Base-by-base conservation (phyloP, 768 basidiomycete species). In the Hygrocybe coccinea region DNA sequence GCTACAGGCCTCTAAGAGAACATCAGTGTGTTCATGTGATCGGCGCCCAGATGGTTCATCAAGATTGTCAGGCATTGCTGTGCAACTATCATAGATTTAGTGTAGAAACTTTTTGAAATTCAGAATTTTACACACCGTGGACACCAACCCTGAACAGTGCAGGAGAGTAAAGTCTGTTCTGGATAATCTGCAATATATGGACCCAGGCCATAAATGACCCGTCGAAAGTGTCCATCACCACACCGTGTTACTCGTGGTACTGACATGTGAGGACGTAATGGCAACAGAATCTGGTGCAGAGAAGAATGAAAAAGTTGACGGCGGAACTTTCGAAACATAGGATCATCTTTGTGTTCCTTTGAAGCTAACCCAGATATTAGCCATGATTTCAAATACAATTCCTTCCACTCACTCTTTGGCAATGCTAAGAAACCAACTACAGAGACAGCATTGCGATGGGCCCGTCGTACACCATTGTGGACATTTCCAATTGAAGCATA, bases 131-230 rank as follows among this genome's bases (percentile, higher is more conserved):
- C 11, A 47, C 60, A 74, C 73, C 58, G 59, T 15, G 69, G 46
- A 56, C 75, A 76, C 73, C 72, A 76, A 1, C 63, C 64, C 45
- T 69, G 68, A 0, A 75, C 65, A 39, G 71, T 60, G 29, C 71
- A 64, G 1, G 69, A 60, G 0, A 74, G 54, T 2, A 69, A 47
- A 1, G 58, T 64, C 55, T 75, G 71, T 52, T 76, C 71, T 0
- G 71, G 74, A 48, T 77, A 76, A 50, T 77, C 70, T 0, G 71
- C 72, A 58, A 77, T 75, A 37, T 72, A 73, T 1, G 70, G 65
- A 1, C 68, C 70, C 5, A 77, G 50, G 1, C 63, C 65, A 59
- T 68, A 76, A 8, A 74, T 64, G 2, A 54, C 63, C 5, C 60
- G 46, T 1, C 56, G 58, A 49, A 58, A 74, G 50, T 71, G 63